These are phyloP conservation scores for Alternaria gaisen DNA, from an alignment of 2,329 filamentous ascomycete genomes.

Conservation along the genomic window DNA sequence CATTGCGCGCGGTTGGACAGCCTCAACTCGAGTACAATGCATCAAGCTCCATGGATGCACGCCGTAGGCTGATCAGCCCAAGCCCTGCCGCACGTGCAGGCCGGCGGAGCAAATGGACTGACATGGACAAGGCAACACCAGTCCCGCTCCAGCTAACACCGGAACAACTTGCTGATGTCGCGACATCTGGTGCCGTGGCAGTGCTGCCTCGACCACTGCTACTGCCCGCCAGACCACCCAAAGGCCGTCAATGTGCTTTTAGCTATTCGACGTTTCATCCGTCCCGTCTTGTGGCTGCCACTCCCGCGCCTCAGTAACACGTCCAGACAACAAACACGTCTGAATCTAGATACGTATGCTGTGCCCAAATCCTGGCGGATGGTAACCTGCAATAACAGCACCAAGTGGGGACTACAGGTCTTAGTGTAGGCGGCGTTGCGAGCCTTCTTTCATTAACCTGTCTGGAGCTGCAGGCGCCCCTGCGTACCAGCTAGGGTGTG, in stretches of 20 bases:
- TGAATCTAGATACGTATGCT: neutral
- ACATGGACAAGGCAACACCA: conserved; percentile 24
- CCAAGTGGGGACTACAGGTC: conserved; percentile 15
- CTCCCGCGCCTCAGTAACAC: neutral
- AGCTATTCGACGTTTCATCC: neutral
- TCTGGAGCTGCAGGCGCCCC: conserved; percentile 5
- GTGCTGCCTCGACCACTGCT: conserved; percentile 26
- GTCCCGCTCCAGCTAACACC: conserved; percentile 32
- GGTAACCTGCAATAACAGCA: conserved; percentile 9
- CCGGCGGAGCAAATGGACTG: conserved; percentile 35
- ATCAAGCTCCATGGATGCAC: conserved; percentile 27
- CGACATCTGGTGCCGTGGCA: conserved; percentile 40
- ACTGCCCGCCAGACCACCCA: conserved; percentile 8
- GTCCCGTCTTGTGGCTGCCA: neutral
- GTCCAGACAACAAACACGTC: neutral
- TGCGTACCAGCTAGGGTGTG: neutral
- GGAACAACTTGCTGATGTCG: conserved; percentile 36
- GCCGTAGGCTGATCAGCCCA: conserved; percentile 31
- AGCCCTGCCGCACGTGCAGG: conserved; percentile 44
- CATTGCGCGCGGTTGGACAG: conserved; percentile 31
- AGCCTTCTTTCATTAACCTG: conserved; percentile 14
- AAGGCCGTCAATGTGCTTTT: neutral
- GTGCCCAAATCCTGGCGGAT: conserved; percentile 7
- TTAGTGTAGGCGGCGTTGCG: conserved; percentile 12
- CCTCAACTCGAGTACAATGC: conserved; percentile 28